Percentiles rank a stretch among this genome's conserved stretches.
Conservation (phyloP, 1,284 basidiomycete genomes). For the Anthracocystis setariae region DNA sequence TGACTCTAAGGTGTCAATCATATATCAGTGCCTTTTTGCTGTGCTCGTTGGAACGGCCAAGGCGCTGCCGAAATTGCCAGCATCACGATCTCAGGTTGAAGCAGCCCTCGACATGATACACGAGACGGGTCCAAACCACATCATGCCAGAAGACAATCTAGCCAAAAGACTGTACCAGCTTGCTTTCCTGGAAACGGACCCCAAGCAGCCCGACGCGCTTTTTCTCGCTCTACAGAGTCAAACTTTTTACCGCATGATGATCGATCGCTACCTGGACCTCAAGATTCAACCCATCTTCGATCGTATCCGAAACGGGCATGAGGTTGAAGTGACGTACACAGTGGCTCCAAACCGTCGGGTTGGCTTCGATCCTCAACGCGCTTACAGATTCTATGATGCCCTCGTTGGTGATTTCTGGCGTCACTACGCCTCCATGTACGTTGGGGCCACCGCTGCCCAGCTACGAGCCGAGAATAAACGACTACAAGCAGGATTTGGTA, state of each 20-base stretch:
- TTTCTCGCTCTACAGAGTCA: conserved; percentile 17
- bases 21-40: no score
- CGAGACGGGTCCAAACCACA: neutral
- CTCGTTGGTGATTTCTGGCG: conserved; percentile 5
- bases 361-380: neutral
- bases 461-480: neutral
- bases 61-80: neutral
- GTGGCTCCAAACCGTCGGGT: no score
- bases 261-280: conserved; percentile 2
- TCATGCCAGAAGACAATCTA: neutral
- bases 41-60: neutral
- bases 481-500: neutral
- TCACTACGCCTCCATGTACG: neutral
- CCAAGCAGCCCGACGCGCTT: conserved; percentile 1
- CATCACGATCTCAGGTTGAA: conserved; percentile 6
- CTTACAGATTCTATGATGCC: conserved; percentile 5
- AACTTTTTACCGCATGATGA: conserved; percentile 26
- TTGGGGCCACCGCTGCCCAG: neutral
- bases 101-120: neutral
- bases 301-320: neutral
- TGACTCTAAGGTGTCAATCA: no score
- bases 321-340: neutral
- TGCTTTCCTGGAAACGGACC: conserved; percentile 9
- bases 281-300: neutral
- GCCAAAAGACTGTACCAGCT: conserved; percentile 1